Conservation (phyloP, 2,329 filamentous ascomycete genomes). For the Aspergillus piperis region DNA sequence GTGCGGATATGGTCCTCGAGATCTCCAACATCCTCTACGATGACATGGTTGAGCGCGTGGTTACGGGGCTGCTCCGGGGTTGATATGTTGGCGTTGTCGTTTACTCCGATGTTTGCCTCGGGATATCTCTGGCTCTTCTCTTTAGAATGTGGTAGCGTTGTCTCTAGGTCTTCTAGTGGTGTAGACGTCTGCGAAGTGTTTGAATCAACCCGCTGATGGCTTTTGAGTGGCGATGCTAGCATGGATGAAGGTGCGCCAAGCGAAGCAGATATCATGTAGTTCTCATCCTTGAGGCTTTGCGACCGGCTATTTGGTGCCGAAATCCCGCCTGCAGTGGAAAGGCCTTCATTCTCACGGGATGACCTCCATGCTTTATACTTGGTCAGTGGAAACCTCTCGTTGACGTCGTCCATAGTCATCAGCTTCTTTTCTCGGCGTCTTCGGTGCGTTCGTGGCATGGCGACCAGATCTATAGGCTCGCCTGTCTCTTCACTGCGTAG, state of each 20-base stretch:
- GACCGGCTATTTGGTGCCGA: slow-evolving; percentile 70
- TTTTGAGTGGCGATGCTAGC: slow-evolving; percentile 25
- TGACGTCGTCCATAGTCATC: slow-evolving; percentile 99
- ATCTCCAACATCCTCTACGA: slow-evolving; percentile 65
- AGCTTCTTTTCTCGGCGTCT: slow-evolving; percentile 94
- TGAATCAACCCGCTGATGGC: slow-evolving; percentile 22
- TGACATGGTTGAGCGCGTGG: slow-evolving; percentile 38
- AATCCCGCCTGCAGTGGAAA: slow-evolving; percentile 82
- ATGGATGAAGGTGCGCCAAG: slow-evolving; percentile 23
- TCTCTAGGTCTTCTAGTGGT: slow-evolving; percentile 18
- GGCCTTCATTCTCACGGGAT: slow-evolving; percentile 75
- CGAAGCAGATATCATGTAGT: slow-evolving; percentile 41
- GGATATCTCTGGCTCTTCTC: slow-evolving; percentile 19
- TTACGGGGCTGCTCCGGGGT: slow-evolving; percentile 33
- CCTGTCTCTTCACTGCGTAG: slow-evolving; percentile 75
- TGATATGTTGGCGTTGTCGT: slow-evolving; percentile 10
- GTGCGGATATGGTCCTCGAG: slow-evolving; percentile 77
- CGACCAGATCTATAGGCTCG: slow-evolving; percentile 83
- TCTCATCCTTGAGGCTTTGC: slow-evolving; percentile 69
- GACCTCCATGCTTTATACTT: slow-evolving; percentile 98
- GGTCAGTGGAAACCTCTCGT: slow-evolving; percentile 90
- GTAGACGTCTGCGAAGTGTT: slow-evolving; percentile 17
- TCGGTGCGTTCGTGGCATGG: slow-evolving; percentile 82
- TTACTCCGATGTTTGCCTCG: not conserved
- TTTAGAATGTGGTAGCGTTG: slow-evolving; percentile 11